A percentile compares a stretch with the other conserved stretches of the same genome.
Evolutionary conservation across 345 rosid genomes (phyloP).

Genomic region (Erodium maritimum): DNA sequence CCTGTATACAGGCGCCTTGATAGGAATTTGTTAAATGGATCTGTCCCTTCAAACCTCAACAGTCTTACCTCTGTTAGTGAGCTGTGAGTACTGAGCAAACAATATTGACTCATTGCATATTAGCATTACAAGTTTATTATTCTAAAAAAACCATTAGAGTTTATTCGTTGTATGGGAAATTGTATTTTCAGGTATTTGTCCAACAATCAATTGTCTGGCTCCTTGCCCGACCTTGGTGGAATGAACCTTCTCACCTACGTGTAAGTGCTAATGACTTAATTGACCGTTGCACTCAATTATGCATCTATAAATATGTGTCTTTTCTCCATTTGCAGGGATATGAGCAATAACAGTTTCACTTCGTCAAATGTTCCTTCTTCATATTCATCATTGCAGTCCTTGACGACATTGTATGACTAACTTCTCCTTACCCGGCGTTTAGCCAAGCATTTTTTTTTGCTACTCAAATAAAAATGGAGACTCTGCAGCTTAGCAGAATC

Average conservation of each 20-base stretch:
- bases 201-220: slow-evolving; percentile 48
- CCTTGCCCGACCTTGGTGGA: slow-evolving; percentile 47
- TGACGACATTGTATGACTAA: slow-evolving; percentile 61
- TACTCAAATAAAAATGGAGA: neutral
- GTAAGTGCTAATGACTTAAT: slow-evolving; percentile 31
- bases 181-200: slow-evolving; percentile 49
- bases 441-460: too few relatives aligned
- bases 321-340: slow-evolving; percentile 40
- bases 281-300: neutral
- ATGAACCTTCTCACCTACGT: slow-evolving; percentile 41
- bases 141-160: too few relatives aligned
- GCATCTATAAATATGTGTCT: neutral
- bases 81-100: slow-evolving; percentile 42
- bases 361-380: slow-evolving; percentile 46
- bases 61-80: slow-evolving; percentile 40
- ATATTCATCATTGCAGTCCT: slow-evolving; percentile 30
- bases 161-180: neutral
- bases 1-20: slow-evolving; percentile 62
- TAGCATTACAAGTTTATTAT: neutral
- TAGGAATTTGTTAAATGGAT: slow-evolving; percentile 37
- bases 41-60: slow-evolving; percentile 44
- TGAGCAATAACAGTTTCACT: slow-evolving; percentile 63
- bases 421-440: neutral
- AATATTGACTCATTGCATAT: neutral
- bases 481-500: neutral